Conservation (phyloP, 164 flowering plant species). For the Nelumbo lutea region DNA sequence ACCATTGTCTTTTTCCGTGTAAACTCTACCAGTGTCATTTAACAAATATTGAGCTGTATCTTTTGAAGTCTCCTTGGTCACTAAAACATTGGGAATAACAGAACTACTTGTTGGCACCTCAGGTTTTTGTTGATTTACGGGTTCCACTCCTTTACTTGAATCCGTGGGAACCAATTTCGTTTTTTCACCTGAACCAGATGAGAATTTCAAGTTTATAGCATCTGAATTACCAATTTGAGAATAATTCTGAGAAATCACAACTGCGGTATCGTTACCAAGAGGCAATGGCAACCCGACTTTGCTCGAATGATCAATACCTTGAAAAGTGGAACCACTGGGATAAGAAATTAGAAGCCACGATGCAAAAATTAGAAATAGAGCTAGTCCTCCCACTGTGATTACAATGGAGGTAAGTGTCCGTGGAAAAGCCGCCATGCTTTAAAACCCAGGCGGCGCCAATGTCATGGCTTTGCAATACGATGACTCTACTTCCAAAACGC, state of each 20-base stretch:
- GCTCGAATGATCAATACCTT: conserved; percentile 22
- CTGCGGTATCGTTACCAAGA: not conserved
- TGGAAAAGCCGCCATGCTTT: conserved; percentile 33
- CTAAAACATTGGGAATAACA: not conserved
- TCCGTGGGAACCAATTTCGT: not conserved
- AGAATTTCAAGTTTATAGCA: not conserved
- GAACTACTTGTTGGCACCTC: not conserved
- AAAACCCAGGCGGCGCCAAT: conserved; percentile 26
- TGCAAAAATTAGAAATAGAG: conserved; percentile 53
- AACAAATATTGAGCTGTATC: not conserved
- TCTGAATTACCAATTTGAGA: not conserved
- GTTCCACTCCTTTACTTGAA: not conserved
- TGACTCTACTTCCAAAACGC: no score
- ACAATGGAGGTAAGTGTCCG: conserved; percentile 39
- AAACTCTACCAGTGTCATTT: not conserved
- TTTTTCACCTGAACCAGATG: not conserved
- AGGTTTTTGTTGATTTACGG: not conserved
- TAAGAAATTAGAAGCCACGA: conserved; percentile 49
- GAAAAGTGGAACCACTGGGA: conserved; percentile 55
- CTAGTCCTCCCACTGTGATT: conserved; percentile 49
- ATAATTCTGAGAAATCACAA: not conserved
- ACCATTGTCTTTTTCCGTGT: not conserved
- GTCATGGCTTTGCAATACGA: conserved; percentile 30
- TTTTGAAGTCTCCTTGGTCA: not conserved
- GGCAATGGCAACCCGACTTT: conserved; percentile 8